A percentile compares a stretch with the other conserved stretches of the same genome.
These are phyloP conservation scores for Polytrichum commune DNA, from an alignment of 225 moss, liverwort and hornwort genomes.

Conservation along the genomic window DNA sequence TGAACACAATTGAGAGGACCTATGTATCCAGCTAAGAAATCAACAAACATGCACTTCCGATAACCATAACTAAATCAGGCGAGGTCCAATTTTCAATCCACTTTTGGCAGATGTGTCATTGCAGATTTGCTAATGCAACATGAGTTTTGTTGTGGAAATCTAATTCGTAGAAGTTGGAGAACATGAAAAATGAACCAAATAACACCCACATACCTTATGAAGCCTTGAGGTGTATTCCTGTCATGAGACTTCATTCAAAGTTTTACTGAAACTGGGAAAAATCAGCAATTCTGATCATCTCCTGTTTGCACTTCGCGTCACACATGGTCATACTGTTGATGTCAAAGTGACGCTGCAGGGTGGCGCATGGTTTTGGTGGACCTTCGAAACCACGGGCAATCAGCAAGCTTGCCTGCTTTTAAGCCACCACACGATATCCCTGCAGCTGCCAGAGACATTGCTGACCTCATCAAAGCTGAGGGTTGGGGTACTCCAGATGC, in stretches of 20 bases:
- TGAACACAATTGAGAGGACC: no score
- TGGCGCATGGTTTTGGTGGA: constrained; percentile 88
- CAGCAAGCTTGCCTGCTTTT: constrained; percentile 52
- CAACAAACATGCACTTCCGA: no score
- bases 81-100: no score
- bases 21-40: no score
- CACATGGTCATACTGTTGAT: constrained; percentile 1
- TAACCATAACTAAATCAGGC: no score
- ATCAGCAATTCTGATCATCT: neutral
- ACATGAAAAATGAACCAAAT: no score
- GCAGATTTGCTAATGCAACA: no score
- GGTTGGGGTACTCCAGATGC: constrained; percentile 71
- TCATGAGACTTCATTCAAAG: neutral
- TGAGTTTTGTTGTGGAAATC: no score
- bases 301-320: neutral
- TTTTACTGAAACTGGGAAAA: neutral
- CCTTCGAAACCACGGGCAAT: constrained; percentile 84
- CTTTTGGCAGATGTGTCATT: no score
- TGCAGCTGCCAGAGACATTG: constrained; percentile 78
- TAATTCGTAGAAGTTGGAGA: no score
- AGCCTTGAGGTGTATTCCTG: neutral
- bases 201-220: neutral
- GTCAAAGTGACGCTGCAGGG: constrained; percentile 33
- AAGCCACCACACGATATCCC: constrained; percentile 72
- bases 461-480: constrained; percentile 60